Evolutionary conservation across 202 grass and related monocot species (phyloP).

Genomic region (Setaria viridis): DNA sequence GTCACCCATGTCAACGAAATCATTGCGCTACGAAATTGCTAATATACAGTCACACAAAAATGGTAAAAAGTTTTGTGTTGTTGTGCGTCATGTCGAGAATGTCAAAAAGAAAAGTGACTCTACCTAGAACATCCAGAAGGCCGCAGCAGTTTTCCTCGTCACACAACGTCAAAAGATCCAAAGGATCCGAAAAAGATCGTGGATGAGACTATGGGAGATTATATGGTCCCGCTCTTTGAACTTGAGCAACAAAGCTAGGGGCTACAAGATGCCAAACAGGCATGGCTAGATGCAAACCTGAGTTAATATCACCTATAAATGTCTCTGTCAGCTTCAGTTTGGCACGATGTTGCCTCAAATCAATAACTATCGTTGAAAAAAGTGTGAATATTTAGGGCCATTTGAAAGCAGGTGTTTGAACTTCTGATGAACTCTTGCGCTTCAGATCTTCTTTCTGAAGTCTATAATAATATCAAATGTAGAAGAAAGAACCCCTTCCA

Average conservation of each 20-base stretch:
- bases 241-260: constrained; percentile 7
- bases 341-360: neutral
- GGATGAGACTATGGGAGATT: neutral
- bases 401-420: neutral
- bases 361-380: neutral
- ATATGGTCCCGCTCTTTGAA: constrained; percentile 21
- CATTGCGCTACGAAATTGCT: neutral
- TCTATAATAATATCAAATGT: neutral
- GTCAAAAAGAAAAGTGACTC: constrained; percentile 21
- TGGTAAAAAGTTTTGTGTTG: neutral
- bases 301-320: neutral
- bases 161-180: constrained; percentile 24
- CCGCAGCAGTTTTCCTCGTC: neutral
- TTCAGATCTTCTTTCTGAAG: neutral
- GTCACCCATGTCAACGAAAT: neutral
- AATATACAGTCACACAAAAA: neutral
- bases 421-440: neutral
- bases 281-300: neutral
- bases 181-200: neutral
- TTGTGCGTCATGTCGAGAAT: neutral
- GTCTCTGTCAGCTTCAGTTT: constrained; percentile 11
- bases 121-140: constrained; percentile 26
- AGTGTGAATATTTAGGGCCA: neutral
- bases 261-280: neutral
- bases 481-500: neutral